Conservation (phyloP, 805 yeast genomes). For the Zygoascus tannicola region DNA sequence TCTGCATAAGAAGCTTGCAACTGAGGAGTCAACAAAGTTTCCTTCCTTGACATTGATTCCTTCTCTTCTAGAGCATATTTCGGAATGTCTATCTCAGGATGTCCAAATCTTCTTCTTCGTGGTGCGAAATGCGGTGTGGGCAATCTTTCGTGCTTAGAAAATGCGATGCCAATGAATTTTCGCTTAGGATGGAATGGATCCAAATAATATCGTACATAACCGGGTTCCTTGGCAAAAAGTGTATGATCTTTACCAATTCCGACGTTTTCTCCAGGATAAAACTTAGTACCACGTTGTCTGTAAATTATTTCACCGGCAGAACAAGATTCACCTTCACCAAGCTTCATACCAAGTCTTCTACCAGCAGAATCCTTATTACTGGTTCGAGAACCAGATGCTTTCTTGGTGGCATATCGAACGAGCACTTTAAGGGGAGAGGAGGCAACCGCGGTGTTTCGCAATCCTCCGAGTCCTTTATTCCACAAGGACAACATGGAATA, state of each 20-base stretch:
- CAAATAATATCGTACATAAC: slow-evolving; percentile 79
- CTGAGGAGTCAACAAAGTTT: slow-evolving; percentile 46
- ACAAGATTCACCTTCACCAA: slow-evolving; percentile 67
- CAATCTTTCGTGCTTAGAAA: slow-evolving; percentile 49
- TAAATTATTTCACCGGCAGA: slow-evolving; percentile 76
- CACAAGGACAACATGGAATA: slow-evolving; percentile 2
- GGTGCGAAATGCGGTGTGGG: slow-evolving; percentile 94
- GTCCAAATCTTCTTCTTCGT: slow-evolving; percentile 75
- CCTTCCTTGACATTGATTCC: slow-evolving; percentile 57
- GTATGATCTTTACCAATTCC: slow-evolving; percentile 89
- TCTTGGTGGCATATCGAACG: slow-evolving; percentile 86
- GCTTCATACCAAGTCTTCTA: slow-evolving; percentile 86
- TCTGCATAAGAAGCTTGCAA: slow-evolving; percentile 34
- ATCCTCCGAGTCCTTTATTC: neutral
- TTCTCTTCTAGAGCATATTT: slow-evolving; percentile 50
- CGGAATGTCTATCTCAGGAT: slow-evolving; percentile 41
- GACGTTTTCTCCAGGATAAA: slow-evolving; percentile 87
- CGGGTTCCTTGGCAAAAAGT: slow-evolving; percentile 83
- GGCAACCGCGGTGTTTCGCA: neutral
- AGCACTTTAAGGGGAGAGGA: slow-evolving; percentile 6
- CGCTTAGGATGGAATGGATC: slow-evolving; percentile 96
- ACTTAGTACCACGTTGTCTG: slow-evolving; percentile 92
- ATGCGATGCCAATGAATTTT: slow-evolving; percentile 80
- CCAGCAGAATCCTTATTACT: slow-evolving; percentile 93
- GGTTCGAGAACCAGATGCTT: slow-evolving; percentile 91